Evolutionary conservation across 1,284 basidiomycete species (phyloP), one percentile per base, ranked within the genome.

Genomic region (Cutaneotrichosporon mucoides): DNA sequence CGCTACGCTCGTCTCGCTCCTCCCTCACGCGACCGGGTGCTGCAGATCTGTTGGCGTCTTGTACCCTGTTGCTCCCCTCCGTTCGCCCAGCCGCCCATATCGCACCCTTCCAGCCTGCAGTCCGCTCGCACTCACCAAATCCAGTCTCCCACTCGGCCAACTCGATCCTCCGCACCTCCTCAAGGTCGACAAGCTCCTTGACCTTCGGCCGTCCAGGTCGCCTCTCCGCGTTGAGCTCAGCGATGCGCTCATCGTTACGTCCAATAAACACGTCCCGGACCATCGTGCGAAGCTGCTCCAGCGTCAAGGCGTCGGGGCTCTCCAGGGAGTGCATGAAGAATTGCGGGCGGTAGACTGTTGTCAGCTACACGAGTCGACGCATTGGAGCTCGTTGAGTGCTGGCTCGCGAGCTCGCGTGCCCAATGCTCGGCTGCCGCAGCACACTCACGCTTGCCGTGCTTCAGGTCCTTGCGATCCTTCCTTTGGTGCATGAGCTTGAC

Each of bases 181-280:
- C 88, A 44, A 93, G 73, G 66, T 86, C 86, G 42, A 81, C 65
- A 70, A 90, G 87, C 69, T 84, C 88, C 9, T 81, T 79, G 62
- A 84, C 86, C 78, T 90, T 92, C 44, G 91, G 86, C 57, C 90
- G 79, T 2, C 92, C 91, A 59, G 87, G 86, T 56, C 91, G 79
- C 48, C 91, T 81, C 16, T 83, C 79, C 0, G 82, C 79, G 46
- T 79, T 79, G 68, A 93, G 88, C 43, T 81, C 81, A 53, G 85
- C 83, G 4, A 93, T 79, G 37, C 87, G 84, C 5, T 79, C 79
- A 69, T 91, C 89, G 64, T 88, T 83, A 51, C 90, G 82, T 34
- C 84, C 81, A 16, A 93, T 77, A 87, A 89, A 94, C 5, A 88
- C 79, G 55, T 89, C 84, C 10, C 79, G 75, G 16, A 93, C 79